phyloP scores from a whole-genome alignment of 768 basidiomycete genomes.

The Termitomyces eurrhizus region DNA sequence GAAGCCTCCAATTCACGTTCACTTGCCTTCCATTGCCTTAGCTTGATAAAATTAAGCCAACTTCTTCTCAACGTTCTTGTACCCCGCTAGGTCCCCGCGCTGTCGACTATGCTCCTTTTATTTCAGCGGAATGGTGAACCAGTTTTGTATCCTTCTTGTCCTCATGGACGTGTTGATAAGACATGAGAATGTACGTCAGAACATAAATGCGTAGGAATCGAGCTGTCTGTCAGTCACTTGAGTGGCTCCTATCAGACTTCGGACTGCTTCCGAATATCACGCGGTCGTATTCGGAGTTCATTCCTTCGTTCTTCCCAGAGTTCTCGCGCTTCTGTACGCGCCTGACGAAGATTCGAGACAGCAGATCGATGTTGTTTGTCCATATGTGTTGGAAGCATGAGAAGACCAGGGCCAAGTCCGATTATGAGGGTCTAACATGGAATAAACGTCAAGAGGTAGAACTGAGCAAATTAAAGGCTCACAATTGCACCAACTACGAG shows the following conservation, averaged over 20 bases:
- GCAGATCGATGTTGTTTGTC: slow-evolving; percentile 50
- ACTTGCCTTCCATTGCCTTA: not conserved
- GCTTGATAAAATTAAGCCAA: not conserved
- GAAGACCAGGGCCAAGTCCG: slow-evolving; percentile 40
- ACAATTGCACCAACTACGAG: slow-evolving; percentile 47
- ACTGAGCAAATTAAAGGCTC: slow-evolving; percentile 16
- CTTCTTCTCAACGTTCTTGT: not conserved
- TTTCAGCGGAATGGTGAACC: not conserved
- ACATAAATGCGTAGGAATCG: not conserved
- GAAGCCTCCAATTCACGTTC: not conserved
- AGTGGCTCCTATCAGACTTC: not conserved
- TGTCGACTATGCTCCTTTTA: not conserved
- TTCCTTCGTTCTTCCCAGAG: slow-evolving; percentile 50
- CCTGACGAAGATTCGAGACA: slow-evolving; percentile 53
- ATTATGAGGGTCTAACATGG: slow-evolving; percentile 36
- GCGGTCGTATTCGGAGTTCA: slow-evolving; percentile 47
- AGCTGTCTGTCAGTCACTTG: not conserved
- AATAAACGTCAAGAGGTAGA: not conserved
- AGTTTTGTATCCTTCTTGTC: not conserved
- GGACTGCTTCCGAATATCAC: slow-evolving; percentile 25
- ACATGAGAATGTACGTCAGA: not conserved
- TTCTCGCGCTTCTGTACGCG: slow-evolving; percentile 52
- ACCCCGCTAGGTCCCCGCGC: not conserved
- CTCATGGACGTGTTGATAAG: not conserved
- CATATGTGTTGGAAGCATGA: slow-evolving; percentile 30